Evolutionary conservation across 768 basidiomycete genomes (phyloP), one percentile per base, ranked within the genome.

Genomic region (Udeniomyces megalosporus): DNA sequence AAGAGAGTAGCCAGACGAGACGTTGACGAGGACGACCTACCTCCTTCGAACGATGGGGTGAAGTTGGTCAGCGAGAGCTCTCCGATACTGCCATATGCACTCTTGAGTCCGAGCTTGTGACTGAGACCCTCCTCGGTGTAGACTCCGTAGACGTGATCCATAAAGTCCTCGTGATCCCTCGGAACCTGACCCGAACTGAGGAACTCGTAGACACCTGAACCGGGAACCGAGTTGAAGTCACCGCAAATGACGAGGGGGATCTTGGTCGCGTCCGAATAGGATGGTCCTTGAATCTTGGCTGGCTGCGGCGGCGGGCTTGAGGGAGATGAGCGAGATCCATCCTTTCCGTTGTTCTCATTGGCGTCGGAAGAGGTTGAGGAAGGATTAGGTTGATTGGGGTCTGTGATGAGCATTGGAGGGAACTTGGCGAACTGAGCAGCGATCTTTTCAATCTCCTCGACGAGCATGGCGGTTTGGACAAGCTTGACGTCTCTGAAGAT

Each of bases 401-500:
- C 54, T 47, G 61, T 51, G 52, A 24, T 31, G 53, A 48, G 66
- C 64, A 71, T 69, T 1, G 84, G 80, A 10, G 93, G 91, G 49
- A 91, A 82, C 69, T 80, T 83, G 42, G 90, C 84, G 72, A 96
- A 96, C 69, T 80, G 81, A 58, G 81, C 78, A 1, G 85, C 85
- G 57, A 88, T 82, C 79, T 91, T 93, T 76, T 90, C 86, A 22
- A 95, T 75, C 73, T 96, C 92, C 64, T 96, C 93, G 64, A 95
- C 77, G 52, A 97, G 77, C 66, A 97, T 78, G 4, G 89, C 92
- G n/a, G 80, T 81, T 71, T 99, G 95, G 6, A 97, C 90, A 67
- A 99, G 82, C 76, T 99, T 99, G 76, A 99, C 95, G 72, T 99
- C 95, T 55, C 88, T 77, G 76, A 82, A 95, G 54, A 81, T 80